Conservation (phyloP, 2,329 filamentous ascomycete species). For the Penicillium griseofulvum region DNA sequence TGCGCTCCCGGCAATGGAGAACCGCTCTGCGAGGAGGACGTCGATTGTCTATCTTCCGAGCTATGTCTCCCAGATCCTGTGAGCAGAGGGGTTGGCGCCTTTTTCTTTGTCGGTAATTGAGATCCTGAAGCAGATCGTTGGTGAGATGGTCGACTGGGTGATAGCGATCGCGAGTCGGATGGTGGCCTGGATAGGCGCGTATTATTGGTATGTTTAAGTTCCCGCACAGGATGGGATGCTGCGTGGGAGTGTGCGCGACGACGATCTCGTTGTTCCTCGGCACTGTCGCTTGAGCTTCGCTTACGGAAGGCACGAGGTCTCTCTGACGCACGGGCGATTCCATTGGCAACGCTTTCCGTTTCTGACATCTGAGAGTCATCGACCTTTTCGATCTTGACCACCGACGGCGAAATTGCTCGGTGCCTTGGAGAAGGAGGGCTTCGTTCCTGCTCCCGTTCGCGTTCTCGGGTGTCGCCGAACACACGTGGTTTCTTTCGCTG, state of each 20-base stretch:
- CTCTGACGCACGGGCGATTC: conserved; percentile 10
- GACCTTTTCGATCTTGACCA: conserved; percentile 38
- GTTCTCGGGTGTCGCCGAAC: conserved; percentile 23
- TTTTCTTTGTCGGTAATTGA: conserved; percentile 35
- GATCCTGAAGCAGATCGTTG: conserved; percentile 39
- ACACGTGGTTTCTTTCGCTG: conserved; percentile 32
- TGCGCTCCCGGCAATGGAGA: conserved; percentile 44
- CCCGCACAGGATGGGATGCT: conserved; percentile 19
- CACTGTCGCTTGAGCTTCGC: conserved; percentile 39
- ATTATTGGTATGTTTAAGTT: conserved; percentile 30
- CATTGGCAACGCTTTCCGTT: conserved; percentile 17
- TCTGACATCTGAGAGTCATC: conserved; percentile 30
- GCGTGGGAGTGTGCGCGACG: conserved; percentile 24
- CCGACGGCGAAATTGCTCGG: conserved; percentile 31
- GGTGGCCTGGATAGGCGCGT: conserved; percentile 28
- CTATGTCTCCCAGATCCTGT: conserved; percentile 43
- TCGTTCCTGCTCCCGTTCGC: conserved; percentile 20
- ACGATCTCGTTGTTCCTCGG: conserved; percentile 31
- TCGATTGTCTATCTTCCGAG: conserved; percentile 47
- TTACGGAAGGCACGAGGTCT: conserved; percentile 31
- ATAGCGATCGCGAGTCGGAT: conserved; percentile 37
- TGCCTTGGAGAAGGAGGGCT: conserved; percentile 26
- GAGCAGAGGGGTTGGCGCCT: conserved; percentile 41
- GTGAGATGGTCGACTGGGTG: conserved; percentile 36
- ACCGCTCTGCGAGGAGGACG: conserved; percentile 45